Base-by-base conservation (phyloP, 176 grass and related monocot species). In the barley (Hordeum vulgare) region DNA sequence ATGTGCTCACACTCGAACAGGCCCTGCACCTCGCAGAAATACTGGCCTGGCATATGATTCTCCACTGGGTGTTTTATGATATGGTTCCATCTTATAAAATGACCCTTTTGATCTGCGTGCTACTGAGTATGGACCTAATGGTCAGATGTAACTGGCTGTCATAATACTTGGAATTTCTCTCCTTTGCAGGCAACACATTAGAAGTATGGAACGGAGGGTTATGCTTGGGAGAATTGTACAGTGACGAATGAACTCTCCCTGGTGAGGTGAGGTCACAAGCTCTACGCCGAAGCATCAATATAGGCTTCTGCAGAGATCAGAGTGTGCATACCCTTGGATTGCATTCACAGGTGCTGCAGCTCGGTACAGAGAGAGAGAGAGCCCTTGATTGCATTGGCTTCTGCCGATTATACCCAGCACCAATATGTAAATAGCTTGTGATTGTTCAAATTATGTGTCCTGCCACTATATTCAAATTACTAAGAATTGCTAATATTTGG, bases 21-120 rank as follows among this genome's bases (percentile, higher is more conserved):
- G 59, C 11, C 7, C 1, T 4, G 3, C 44, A 57, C 58, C 65
- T 23, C 1, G 65, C 34, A 58, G 18, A 84, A 88, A 57, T 74
- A 35, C 7, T 79, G 77, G 61, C 79, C 37, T 9, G 49, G 20
- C 58, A n/a, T 83, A 75, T 84, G 20, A 57, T 85, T 80, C 44
- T 69, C 17, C 54, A 51, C 51, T 14, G 0, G 17, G 31, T 56
- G 24, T 72, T 72, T 74, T 26, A 47, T 54, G 12, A 7, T 64
- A 71, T 45, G 29, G 83, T 63, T 40, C 17, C 54, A 71, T 71
- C 81, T 42, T 17, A 33, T 24, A 44, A 42, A 17, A 28, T 51
- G n/a, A 18, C 9, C 73, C 31, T 5, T 71, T 83, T 27, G 62
- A 47, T 1, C n/a, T 56, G 31, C 25, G 23, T 70, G 15, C 14